Evolutionary conservation across 164 flowering plant genomes (phyloP).

Genomic region (Nymphaea colorata): DNA sequence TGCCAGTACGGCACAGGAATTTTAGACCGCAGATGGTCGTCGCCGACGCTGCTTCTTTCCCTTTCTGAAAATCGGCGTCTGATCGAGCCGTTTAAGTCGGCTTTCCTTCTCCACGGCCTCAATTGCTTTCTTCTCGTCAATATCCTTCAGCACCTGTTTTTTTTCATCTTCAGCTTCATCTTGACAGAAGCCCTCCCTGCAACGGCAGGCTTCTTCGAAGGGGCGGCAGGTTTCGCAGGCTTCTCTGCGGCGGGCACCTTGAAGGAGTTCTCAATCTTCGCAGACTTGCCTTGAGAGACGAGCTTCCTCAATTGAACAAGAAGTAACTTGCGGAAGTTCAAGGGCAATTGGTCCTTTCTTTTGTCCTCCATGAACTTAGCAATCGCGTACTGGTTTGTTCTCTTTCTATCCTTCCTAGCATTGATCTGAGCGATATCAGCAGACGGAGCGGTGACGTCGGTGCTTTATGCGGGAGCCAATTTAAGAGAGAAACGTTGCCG

Average conservation of each 20-base stretch:
- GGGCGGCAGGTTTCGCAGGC: neutral
- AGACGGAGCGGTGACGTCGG: neutral
- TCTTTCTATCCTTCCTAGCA: constrained; percentile 33
- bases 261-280: constrained; percentile 30
- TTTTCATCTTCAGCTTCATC: too few relatives aligned
- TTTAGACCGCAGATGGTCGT: too few relatives aligned
- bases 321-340: constrained; percentile 30
- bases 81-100: too few relatives aligned
- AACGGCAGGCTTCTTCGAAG: neutral
- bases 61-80: too few relatives aligned
- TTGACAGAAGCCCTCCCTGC: too few relatives aligned
- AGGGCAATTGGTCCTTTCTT: constrained; percentile 18
- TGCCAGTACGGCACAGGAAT: too few relatives aligned
- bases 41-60: too few relatives aligned
- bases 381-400: constrained; percentile 41
- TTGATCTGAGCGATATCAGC: constrained; percentile 11
- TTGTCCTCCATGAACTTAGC: constrained; percentile 37
- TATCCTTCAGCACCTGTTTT: too few relatives aligned
- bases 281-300: constrained; percentile 20
- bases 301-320: constrained; percentile 32
- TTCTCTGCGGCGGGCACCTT: constrained; percentile 13
- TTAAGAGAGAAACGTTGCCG: neutral
- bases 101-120: too few relatives aligned
- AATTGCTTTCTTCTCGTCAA: too few relatives aligned
- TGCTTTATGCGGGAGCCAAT: constrained; percentile 19